Evolutionary conservation across 2,329 filamentous ascomycete species (phyloP), one percentile per base, ranked within the genome.

Genomic region (Paraphoma chrysanthemicola): DNA sequence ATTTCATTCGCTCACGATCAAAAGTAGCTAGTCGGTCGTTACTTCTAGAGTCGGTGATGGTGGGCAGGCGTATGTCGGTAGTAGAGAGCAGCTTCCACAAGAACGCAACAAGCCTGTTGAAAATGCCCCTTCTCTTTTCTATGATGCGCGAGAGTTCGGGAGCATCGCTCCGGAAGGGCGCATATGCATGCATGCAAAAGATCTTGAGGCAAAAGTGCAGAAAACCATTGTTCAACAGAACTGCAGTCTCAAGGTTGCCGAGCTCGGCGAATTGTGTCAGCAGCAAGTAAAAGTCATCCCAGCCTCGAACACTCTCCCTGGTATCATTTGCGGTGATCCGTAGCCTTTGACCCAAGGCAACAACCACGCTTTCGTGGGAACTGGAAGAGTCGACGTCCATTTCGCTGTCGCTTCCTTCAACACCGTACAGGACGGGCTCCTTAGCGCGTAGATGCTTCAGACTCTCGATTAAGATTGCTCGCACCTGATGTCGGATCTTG

Each of bases 241-340:
- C 56, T 2, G 68, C 68, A 8, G 62, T 70, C 44, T 77, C 74
- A 1, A 65, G 29, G 33, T 64, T 53, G 4, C 73, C 73, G 61
- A 75, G 59, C 29, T 69, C 63, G 18, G 59, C 60, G 3, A 77
- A 23, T 38, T 74, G 68, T 38, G 58, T 70, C 12, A 77, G 48
- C 9, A 68, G 67, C 31, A 71, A 53, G 44, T 76, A 77, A 44
- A 72, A 61, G 47, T 77, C 75, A 39, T 77, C 74, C 75, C 75
- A 77, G 18, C 68, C 72, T 18, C 69, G 70, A 12, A 62, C 44
- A 47, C 57, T 54, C 36, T 64, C 53, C 10, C 56, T 60, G 4
- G 65, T 69, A n/a, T 68, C 59, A n/a, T 67, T 54, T 14, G 63
- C 67, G n/a, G 70, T 60, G 2, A 45, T 39, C 17, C 61, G 56